These are phyloP conservation scores for Boletus sp. DNA, from an alignment of 768 basidiomycete species.

Conservation along the genomic window DNA sequence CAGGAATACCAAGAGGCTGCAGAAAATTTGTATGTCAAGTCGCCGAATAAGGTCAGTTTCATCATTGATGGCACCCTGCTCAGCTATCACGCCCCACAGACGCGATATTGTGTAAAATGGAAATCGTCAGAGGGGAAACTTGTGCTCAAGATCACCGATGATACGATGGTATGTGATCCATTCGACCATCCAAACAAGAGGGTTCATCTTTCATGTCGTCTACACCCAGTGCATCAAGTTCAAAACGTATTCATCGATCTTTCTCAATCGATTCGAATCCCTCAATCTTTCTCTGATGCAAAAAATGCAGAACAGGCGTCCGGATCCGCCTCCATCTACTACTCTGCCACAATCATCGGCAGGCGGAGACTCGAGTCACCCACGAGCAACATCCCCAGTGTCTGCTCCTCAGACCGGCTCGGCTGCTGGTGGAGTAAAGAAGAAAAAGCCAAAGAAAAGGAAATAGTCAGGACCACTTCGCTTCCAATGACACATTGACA, in stretches of 20 bases:
- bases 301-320: slow-evolving; percentile 73
- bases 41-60: slow-evolving; percentile 66
- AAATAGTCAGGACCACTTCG: slow-evolving; percentile 38
- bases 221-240: slow-evolving; percentile 83
- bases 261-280: slow-evolving; percentile 94
- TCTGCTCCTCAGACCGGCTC: slow-evolving; percentile 32
- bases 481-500: slow-evolving; percentile 2
- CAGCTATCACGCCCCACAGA: slow-evolving; percentile 42
- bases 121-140: slow-evolving; percentile 79
- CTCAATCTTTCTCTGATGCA: slow-evolving; percentile 84
- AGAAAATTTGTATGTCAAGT: slow-evolving; percentile 76
- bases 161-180: slow-evolving; percentile 66
- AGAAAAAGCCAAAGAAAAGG: slow-evolving; percentile 84
- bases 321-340: slow-evolving; percentile 29
- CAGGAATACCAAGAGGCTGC: slow-evolving; percentile 89
- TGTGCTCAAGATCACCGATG: slow-evolving; percentile 91
- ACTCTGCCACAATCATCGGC: slow-evolving; percentile 17
- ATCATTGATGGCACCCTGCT: neutral
- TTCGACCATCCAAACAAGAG: neutral
- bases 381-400: slow-evolving; percentile 34
- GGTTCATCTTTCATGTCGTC: neutral
- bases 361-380: slow-evolving; percentile 22
- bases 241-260: slow-evolving; percentile 91
- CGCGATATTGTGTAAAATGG: slow-evolving; percentile 93
- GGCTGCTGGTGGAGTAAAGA: slow-evolving; percentile 64